These are phyloP conservation scores for Hypoxylon sp. DNA, from an alignment of 2,329 filamentous ascomycete genomes.

Conservation along the genomic window DNA sequence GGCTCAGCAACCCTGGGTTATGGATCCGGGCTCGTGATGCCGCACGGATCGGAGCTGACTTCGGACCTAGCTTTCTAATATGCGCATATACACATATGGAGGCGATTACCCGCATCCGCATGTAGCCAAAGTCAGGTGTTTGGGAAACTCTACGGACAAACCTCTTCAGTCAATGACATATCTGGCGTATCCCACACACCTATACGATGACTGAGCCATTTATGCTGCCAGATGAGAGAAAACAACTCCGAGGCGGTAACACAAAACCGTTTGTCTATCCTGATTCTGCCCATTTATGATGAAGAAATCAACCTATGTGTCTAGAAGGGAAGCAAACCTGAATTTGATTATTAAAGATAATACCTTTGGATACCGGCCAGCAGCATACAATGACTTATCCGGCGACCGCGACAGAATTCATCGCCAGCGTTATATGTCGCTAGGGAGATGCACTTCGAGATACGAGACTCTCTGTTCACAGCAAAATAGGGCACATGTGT, in stretches of 20 bases:
- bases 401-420: neutral
- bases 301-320: neutral
- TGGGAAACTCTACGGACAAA: neutral
- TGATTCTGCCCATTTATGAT: neutral
- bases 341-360: neutral
- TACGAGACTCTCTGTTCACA: conserved; percentile 3
- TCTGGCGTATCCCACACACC: neutral
- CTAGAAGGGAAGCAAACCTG: neutral
- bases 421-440: neutral
- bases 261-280: neutral
- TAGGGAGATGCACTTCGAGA: neutral
- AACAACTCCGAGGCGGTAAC: neutral
- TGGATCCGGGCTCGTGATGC: conserved; percentile 3
- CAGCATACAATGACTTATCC: neutral
- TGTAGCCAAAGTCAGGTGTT: conserved; percentile 3
- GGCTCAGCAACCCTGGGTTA: conserved; percentile 7
- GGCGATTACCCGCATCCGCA: neutral
- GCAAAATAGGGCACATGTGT: neutral
- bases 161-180: neutral
- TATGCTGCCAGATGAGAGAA: neutral
- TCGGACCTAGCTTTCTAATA: conserved; percentile 19
- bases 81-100: neutral
- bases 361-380: neutral
- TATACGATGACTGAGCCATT: neutral
- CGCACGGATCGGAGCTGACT: conserved; percentile 11